Evolutionary conservation across 495 filamentous ascomycete genomes (phyloP).

Genomic region (Echria macrotheca): DNA sequence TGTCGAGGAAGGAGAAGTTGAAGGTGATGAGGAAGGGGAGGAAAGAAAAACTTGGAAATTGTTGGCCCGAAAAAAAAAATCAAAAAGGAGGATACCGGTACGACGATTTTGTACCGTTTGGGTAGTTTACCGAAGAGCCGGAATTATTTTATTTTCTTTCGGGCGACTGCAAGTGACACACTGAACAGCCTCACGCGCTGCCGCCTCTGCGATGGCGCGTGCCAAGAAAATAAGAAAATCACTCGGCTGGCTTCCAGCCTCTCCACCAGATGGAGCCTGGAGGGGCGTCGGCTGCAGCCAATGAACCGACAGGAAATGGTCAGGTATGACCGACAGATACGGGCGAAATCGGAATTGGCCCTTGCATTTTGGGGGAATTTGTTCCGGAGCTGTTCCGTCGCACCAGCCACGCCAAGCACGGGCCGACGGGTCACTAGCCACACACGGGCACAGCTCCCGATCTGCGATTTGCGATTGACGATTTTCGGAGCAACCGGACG

Average conservation of each 20-base stretch:
- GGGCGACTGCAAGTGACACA: not conserved
- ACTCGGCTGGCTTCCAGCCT: conserved; percentile 1
- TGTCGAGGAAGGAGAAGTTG: conserved; percentile 6
- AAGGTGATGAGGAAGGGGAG: not conserved
- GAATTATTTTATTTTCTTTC: conserved; percentile 9
- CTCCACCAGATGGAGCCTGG: conserved; percentile 26
- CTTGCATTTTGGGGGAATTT: no score
- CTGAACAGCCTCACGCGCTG: no score
- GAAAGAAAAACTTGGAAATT: not conserved
- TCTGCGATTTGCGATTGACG: not conserved
- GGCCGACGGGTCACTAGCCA: not conserved
- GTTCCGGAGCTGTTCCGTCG: no score
- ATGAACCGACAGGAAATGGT: conserved; percentile 21
- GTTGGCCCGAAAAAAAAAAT: conserved; percentile 1
- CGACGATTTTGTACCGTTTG: no score
- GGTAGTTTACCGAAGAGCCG: conserved; percentile 6
- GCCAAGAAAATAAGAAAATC: conserved; percentile 19
- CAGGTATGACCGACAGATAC: conserved; percentile 13
- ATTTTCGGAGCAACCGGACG: conserved; percentile 5
- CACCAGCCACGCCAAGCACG: not conserved
- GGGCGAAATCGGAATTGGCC: conserved; percentile 28
- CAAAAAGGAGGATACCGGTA: conserved; percentile 4
- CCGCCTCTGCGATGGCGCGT: no score
- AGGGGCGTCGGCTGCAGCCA: conserved; percentile 14
- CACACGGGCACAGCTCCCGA: not conserved